Evolutionary conservation across 495 filamentous ascomycete species (phyloP), one percentile per base, ranked within the genome.

Genomic region (Parathielavia hyrcaniae): DNA sequence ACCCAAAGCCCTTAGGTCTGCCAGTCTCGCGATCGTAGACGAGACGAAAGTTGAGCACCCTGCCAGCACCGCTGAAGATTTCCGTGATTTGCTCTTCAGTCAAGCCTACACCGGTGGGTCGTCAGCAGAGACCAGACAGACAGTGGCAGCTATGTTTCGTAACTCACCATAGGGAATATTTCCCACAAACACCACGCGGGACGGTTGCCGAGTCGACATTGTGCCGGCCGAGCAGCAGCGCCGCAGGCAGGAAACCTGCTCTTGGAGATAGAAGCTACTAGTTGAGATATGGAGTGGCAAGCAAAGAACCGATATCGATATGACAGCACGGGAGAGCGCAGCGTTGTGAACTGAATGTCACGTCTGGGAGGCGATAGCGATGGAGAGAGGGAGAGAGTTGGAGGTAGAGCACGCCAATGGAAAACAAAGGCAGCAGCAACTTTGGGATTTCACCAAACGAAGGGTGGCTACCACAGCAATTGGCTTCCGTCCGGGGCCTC

Each of bases 1-100:
- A 98, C 22, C 93, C 93, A 67, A 95, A 98, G 13, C 93, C 93
- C 70, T 97, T 97, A 0, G 93, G 93, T 44, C 88, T 83, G 4
- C 95, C 93, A 0, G 91, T 97, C 62, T 97, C 92, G 10, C 87
- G 86, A 73, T 98, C 95, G 75, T 96, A 93, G 63, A 97, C 91
- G 14, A 98, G 78, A 35, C 93, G 85, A 71, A 98, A 97, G 65
- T 86, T 90, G n/a, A 92, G 73, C 1, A 97, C 92, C 53, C 87
- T 86, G 13, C 93, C 93, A 47, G 87, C 91, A 34, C 83, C 83
- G 64, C 85, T 87, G 71, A 97, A 91, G 56, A 93, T 91, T 57
- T 96, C 86, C 60, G 83, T 86, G 60, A 98, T 95, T 68, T 93
- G 88, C 66, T 97, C 92, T 75, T 98, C 93, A 9, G 90, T 92